Evolutionary conservation across 2,329 filamentous ascomycete species (phyloP), one percentile per base, ranked within the genome.

Genomic region (Leptoxyphium fumago): DNA sequence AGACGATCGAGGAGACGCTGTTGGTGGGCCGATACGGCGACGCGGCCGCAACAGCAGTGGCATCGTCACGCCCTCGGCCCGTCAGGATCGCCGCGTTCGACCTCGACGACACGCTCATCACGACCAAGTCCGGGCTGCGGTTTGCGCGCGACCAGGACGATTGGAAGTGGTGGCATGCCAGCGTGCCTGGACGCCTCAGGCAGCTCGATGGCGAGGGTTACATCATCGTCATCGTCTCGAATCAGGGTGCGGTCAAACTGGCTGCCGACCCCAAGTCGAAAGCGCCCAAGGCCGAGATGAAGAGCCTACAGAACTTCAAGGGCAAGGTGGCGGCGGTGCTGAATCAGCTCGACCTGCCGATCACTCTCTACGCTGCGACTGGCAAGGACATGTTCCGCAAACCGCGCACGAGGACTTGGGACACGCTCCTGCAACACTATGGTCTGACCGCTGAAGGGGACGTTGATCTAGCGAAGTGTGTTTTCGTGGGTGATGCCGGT

Each of bases 131-230:
- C 0, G 87, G 87, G 7, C 91, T 85, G 63, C 82, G 75, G 42
- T 89, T 89, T 56, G 73, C 77, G 2, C 73, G 73, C 42, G 75
- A 78, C 50, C 75, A 79, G 0, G 68, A 70, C 3, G 89, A 96
- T 59, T 98, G 91, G 91, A 86, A 84, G 61, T 98, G 91, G 91
- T 96, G 87, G 86, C 69, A 93, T 60, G 54, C 64, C 11, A 71
- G 65, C 14, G 83, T 96, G 0, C 85, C 86, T 1, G 64, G 62
- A 0, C 75, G 68, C 43, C 61, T 98, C 14, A 75, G 73, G 50
- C 67, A 78, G 46, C 68, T 96, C 2, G 74, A 85, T 55, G 68
- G 76, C 10, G 75, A 91, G 52, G 85, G 82, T 28, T 93, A 84
- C 62, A 74, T 74, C 39, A 64, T 96, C 10, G 74, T 85, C 14